phyloP scores from a whole-genome alignment of 768 basidiomycete species.

The Chalciporus pseudorubinellus region DNA sequence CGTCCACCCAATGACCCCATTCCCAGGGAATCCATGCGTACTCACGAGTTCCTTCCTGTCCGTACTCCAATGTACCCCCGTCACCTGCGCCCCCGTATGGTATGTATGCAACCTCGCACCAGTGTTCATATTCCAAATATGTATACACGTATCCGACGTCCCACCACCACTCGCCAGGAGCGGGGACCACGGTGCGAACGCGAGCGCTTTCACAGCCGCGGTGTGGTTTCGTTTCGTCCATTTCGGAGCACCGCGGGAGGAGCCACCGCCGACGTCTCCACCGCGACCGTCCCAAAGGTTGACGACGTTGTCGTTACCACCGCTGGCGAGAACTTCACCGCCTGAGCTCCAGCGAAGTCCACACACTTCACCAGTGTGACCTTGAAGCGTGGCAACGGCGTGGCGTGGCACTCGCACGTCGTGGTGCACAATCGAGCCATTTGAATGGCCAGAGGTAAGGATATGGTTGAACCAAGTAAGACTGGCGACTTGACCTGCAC shows the following conservation, averaged over 20 bases:
- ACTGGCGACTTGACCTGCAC: slow-evolving; percentile 67
- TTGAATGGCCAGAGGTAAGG: slow-evolving; percentile 83
- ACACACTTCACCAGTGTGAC: slow-evolving; percentile 92
- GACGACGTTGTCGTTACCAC: slow-evolving; percentile 97
- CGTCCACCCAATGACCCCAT: slow-evolving; percentile 74
- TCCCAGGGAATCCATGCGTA: slow-evolving; percentile 94
- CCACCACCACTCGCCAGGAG: slow-evolving; percentile 93
- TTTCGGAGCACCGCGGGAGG: slow-evolving; percentile 62
- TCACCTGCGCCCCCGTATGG: slow-evolving; percentile 87
- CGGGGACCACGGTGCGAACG: slow-evolving; percentile 96
- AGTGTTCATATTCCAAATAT: slow-evolving; percentile 90
- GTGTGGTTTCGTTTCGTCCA: slow-evolving; percentile 93
- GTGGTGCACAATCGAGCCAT: slow-evolving; percentile 95
- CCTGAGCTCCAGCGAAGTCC: slow-evolving; percentile 87
- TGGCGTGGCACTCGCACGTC: slow-evolving; percentile 88
- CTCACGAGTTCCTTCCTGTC: slow-evolving; percentile 87
- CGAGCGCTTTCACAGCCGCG: slow-evolving; percentile 85
- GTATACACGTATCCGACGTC: slow-evolving; percentile 87
- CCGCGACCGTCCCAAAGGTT: slow-evolving; percentile 95
- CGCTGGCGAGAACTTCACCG: slow-evolving; percentile 88
- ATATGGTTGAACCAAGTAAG: slow-evolving; percentile 88
- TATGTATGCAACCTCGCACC: slow-evolving; percentile 88
- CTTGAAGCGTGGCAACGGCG: slow-evolving; percentile 85
- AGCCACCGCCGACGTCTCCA: slow-evolving; percentile 45
- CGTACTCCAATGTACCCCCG: slow-evolving; percentile 83